phyloP scores from a whole-genome alignment of 176 grass and related monocot species.

The Aegilops speltoides region DNA sequence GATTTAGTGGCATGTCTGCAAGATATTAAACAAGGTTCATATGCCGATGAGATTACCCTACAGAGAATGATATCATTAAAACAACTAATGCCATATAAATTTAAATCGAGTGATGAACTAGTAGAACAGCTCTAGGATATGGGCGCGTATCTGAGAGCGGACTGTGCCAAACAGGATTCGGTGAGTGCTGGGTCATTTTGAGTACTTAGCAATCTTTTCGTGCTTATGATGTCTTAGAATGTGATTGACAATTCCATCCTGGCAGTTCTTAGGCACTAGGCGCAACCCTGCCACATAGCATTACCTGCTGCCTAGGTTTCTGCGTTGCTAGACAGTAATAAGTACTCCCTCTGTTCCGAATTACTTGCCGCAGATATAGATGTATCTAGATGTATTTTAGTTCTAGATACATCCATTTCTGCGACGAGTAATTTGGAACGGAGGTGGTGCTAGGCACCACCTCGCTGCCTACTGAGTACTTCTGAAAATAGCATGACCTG shows the following conservation, averaged over 20 bases:
- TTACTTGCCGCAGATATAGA: too few relatives aligned
- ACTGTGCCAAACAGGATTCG: background rate
- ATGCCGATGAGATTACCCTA: background rate
- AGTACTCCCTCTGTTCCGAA: too few relatives aligned
- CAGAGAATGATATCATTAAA: background rate
- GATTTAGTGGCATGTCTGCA: slow-evolving; percentile 64
- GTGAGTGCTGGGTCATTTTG: background rate
- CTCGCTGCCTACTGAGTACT: background rate
- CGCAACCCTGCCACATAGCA: too few relatives aligned
- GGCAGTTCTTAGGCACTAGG: background rate
- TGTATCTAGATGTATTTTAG: too few relatives aligned
- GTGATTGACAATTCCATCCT: background rate
- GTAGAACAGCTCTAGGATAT: background rate
- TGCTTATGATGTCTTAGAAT: background rate
- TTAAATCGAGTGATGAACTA: slow-evolving; percentile 10
- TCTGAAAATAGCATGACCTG: background rate
- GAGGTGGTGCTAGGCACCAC: too few relatives aligned
- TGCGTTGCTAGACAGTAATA: background rate
- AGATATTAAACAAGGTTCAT: background rate
- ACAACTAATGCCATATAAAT: background rate
- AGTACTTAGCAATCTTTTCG: background rate
- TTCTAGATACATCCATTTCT: too few relatives aligned
- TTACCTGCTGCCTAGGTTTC: background rate
- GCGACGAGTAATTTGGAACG: too few relatives aligned
- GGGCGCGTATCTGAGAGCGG: background rate